A percentile compares a stretch with the other conserved stretches of the same genome.
phyloP scores from a whole-genome alignment of 2,329 filamentous ascomycete genomes.

The Cucurbitaria berberidis region DNA sequence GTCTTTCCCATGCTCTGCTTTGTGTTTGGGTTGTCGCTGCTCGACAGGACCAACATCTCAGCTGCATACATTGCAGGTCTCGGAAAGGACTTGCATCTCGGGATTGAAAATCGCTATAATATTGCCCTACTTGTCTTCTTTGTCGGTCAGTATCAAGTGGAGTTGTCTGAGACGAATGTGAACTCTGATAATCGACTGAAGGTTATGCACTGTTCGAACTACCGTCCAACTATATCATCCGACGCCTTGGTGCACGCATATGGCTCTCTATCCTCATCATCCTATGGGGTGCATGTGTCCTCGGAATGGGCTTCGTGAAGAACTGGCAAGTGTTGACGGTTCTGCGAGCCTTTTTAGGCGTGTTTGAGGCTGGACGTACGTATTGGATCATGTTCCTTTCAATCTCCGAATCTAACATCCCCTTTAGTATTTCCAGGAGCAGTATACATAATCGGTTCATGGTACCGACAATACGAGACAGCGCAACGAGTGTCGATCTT shows the following conservation, averaged over 20 bases:
- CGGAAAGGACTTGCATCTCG: conserved; percentile 16
- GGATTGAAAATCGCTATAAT: conserved; percentile 32
- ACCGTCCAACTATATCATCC: conserved; percentile 40
- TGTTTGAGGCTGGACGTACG: conserved; percentile 35
- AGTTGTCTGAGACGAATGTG: neutral
- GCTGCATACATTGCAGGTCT: conserved; percentile 33
- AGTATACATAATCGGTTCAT: conserved; percentile 33
- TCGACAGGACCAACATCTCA: conserved; percentile 32
- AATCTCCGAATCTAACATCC: neutral
- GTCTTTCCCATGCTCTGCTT: conserved; percentile 45
- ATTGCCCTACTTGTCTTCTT: conserved; percentile 43
- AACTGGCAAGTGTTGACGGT: conserved; percentile 28
- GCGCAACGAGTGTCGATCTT: conserved; percentile 34
- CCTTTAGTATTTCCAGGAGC: conserved; percentile 29
- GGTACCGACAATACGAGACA: conserved; percentile 36
- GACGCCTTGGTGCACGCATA: conserved; percentile 36
- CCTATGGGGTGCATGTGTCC: conserved; percentile 31
- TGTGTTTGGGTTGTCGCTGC: conserved; percentile 37
- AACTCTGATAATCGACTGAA: neutral
- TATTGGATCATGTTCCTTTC: neutral
- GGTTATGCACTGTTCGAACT: conserved; percentile 42
- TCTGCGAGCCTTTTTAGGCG: conserved; percentile 25
- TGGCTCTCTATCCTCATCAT: conserved; percentile 40
- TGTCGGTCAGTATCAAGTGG: conserved; percentile 18
- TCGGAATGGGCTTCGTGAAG: conserved; percentile 35